Percentiles rank a stretch among this genome's conserved stretches.
Conservation (phyloP, 495 filamentous ascomycete species). For the Glutinoglossum americanum region DNA sequence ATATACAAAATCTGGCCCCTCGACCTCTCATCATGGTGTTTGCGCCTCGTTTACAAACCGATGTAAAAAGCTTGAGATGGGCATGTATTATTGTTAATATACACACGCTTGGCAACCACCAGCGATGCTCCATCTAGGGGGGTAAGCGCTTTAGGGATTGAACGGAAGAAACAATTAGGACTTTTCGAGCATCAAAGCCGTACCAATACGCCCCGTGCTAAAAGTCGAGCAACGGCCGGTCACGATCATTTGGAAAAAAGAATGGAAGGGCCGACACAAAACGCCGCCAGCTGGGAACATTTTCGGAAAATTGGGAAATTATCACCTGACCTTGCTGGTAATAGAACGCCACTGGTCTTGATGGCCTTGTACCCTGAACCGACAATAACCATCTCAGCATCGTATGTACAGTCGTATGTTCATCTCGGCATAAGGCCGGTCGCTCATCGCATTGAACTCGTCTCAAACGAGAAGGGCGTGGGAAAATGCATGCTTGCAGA, state of each 20-base stretch:
- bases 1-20: neutral
- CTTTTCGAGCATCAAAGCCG: neutral
- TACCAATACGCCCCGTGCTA: neutral
- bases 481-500: constrained; percentile 90
- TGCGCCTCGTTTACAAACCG: neutral
- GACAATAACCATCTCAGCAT: neutral
- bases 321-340: neutral
- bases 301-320: neutral
- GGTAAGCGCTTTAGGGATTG: neutral
- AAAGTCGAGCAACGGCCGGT: neutral
- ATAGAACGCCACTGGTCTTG: neutral
- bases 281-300: neutral
- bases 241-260: neutral
- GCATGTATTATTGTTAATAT: neutral
- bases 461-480: constrained; percentile 65
- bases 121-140: neutral
- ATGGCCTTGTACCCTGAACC: neutral
- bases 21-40: neutral
- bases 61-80: neutral
- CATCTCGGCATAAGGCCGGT: neutral
- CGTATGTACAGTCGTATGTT: neutral
- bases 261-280: neutral
- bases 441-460: constrained; percentile 4
- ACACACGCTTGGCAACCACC: neutral
- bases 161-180: neutral